Conservation (phyloP, 768 basidiomycete genomes). For the Leccinum truebloodii region DNA sequence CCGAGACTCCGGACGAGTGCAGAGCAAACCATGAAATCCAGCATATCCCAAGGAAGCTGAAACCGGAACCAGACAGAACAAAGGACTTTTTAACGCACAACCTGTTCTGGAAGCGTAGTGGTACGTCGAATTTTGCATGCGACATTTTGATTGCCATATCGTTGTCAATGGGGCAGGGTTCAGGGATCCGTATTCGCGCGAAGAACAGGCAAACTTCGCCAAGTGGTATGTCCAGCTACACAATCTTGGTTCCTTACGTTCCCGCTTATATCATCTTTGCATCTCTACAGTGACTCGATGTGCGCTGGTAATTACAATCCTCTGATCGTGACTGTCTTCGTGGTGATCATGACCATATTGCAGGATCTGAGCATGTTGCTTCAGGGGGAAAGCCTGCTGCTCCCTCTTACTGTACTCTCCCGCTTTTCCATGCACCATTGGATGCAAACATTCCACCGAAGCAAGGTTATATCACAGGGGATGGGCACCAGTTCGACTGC, state of each 20-base stretch:
- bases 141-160: too few species aligned
- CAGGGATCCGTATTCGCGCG: constrained; percentile 61
- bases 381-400: constrained; percentile 37
- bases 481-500: constrained; percentile 58
- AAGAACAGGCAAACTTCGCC: constrained; percentile 52
- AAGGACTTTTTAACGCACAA: constrained; percentile 61
- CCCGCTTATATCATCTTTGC: not conserved
- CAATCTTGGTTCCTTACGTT: too few species aligned
- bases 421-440: constrained; percentile 50
- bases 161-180: constrained; percentile 48
- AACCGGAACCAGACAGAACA: constrained; percentile 44
- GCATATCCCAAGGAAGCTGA: constrained; percentile 42
- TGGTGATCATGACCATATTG: not conserved
- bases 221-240: constrained; percentile 44
- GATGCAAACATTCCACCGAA: constrained; percentile 24
- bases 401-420: constrained; percentile 57
- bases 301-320: constrained; percentile 42
- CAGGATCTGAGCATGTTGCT: constrained; percentile 53
- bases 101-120: constrained; percentile 51
- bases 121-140: too few species aligned
- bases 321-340: not conserved
- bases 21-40: constrained; percentile 41
- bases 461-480: constrained; percentile 50
- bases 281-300: constrained; percentile 47
- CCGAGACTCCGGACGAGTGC: constrained; percentile 37